Evolutionary conservation across 2,329 filamentous ascomycete genomes (phyloP).

Genomic region (Cladosporium sp.): DNA sequence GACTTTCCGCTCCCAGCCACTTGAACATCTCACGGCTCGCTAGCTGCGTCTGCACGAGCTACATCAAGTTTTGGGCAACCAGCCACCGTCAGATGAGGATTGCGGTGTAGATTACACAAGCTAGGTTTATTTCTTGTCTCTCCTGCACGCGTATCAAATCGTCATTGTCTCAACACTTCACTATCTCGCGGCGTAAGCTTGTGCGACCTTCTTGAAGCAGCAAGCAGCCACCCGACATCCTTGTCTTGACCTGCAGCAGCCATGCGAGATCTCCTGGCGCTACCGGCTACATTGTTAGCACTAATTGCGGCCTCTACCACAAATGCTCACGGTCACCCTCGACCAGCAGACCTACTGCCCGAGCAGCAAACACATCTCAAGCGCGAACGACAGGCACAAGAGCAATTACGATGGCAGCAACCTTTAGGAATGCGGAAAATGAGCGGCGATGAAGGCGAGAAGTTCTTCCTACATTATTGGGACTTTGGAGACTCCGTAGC

Average conservation of each 20-base stretch:
- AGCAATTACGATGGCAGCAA: conserved; percentile 36
- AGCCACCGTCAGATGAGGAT: background rate
- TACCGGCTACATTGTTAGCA: conserved; percentile 25
- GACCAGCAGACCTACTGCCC: conserved; percentile 44
- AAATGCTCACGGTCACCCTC: conserved; percentile 38
- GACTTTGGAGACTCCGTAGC: conserved; percentile 35
- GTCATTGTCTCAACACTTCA: background rate
- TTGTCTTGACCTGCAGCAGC: conserved; percentile 5
- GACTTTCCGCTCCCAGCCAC: conserved; percentile 8
- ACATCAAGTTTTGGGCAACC: background rate
- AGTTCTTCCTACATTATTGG: conserved; percentile 68
- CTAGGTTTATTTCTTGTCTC: conserved; percentile 12
- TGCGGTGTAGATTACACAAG: background rate
- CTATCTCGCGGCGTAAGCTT: background rate
- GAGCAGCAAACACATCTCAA: conserved; percentile 43
- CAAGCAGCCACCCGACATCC: conserved; percentile 7
- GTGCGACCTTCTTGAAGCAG: background rate
- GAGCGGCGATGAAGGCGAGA: conserved; percentile 65
- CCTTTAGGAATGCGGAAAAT: conserved; percentile 70
- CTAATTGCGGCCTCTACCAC: conserved; percentile 16
- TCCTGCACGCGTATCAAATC: background rate
- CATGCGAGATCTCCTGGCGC: conserved; percentile 24
- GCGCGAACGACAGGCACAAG: conserved; percentile 37
- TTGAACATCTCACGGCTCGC: conserved; percentile 6
- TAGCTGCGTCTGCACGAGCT: conserved; percentile 1